Evolutionary conservation across 306 rosid species (phyloP).

Genomic region (Astragalus membranaceus): DNA sequence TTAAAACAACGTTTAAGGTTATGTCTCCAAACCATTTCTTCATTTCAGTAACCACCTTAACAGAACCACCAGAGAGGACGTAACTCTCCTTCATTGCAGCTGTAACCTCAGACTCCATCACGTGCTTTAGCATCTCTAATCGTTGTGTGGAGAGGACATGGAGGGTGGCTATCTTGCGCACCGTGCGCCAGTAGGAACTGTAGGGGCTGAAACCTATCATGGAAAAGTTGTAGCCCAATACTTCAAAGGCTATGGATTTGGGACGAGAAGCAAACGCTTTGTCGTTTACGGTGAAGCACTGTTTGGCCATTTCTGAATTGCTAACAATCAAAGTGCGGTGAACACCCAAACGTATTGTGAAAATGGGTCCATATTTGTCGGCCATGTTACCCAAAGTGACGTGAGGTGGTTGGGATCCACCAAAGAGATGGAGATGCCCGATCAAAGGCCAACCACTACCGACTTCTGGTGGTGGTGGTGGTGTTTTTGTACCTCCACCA

Average conservation of each 20-base stretch:
- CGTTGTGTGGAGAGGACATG: slow-evolving; percentile 22
- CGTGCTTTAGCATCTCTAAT: slow-evolving; percentile 8
- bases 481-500: neutral
- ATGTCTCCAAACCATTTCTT: slow-evolving; percentile 30
- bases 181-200: slow-evolving; percentile 36
- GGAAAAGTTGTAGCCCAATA: slow-evolving; percentile 16
- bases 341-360: slow-evolving; percentile 16
- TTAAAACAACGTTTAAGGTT: neutral
- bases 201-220: slow-evolving; percentile 28
- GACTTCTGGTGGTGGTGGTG: slow-evolving; percentile 19
- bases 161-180: slow-evolving; percentile 25
- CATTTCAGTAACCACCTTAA: slow-evolving; percentile 15
- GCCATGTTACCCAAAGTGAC: neutral
- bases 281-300: slow-evolving; percentile 31
- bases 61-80: neutral
- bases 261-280: slow-evolving; percentile 27
- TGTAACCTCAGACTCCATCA: slow-evolving; percentile 15
- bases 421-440: slow-evolving; percentile 30
- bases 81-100: slow-evolving; percentile 12
- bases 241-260: slow-evolving; percentile 4
- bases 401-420: neutral
- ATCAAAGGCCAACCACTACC: slow-evolving; percentile 25
- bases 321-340: slow-evolving; percentile 16
- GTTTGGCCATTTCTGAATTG: slow-evolving; percentile 21
- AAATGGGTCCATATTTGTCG: slow-evolving; percentile 8